phyloP scores from a whole-genome alignment of 1,284 basidiomycete species.

The Sanguinoderma infundibulare region DNA sequence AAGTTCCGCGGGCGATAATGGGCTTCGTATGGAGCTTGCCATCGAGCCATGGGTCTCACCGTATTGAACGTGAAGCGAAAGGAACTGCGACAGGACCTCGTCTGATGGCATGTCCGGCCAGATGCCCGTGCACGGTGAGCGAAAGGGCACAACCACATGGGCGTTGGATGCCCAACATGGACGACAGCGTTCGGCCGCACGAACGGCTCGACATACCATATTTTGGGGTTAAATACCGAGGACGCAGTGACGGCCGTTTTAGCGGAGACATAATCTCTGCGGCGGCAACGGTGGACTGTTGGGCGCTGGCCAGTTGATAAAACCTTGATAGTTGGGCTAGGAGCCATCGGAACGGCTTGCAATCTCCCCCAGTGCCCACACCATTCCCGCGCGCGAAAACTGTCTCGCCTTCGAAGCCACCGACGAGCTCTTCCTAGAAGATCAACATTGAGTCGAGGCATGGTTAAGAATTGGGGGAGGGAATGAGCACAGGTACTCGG shows the following conservation, averaged over 20 bases:
- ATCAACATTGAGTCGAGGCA: background rate
- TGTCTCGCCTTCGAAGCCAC: background rate
- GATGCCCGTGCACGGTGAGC: too few relatives aligned
- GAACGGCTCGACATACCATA: too few relatives aligned
- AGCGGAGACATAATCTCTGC: background rate
- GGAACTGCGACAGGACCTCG: background rate
- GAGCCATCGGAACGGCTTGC: constrained; percentile 34
- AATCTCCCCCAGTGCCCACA: too few relatives aligned
- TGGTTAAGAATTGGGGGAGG: background rate
- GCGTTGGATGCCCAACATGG: too few relatives aligned
- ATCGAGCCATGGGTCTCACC: background rate
- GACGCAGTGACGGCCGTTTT: too few relatives aligned
- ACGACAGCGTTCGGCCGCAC: too few relatives aligned
- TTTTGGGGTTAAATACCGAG: too few relatives aligned
- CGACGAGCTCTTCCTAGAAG: background rate
- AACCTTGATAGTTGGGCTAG: constrained; percentile 32
- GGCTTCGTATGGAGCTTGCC: background rate
- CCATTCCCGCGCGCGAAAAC: too few relatives aligned
- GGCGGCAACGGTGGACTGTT: background rate
- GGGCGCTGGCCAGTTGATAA: constrained; percentile 33
- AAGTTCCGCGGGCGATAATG: background rate
- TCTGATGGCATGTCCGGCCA: background rate
- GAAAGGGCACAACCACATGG: too few relatives aligned
- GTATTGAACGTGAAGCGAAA: background rate
- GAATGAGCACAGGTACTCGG: background rate